Evolutionary conservation across 257 asterid species (phyloP), one percentile per base, ranked within the genome.

Genomic region (Thymus quinquecostatus): DNA sequence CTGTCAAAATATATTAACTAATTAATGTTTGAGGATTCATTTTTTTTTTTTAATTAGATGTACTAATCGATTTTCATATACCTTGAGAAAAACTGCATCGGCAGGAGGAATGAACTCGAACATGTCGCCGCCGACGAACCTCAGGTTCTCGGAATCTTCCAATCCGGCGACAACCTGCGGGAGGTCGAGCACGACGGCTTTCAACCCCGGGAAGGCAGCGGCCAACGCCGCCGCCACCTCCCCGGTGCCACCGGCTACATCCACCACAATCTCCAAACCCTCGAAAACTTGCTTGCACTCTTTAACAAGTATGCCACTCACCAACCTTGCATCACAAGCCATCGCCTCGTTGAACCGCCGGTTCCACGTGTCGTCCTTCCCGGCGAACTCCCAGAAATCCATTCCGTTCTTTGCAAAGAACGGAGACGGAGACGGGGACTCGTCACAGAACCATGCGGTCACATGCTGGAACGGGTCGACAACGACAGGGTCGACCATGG

Each of bases 71-170:
- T 12, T 13, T 50, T 50, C 29, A 11, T 13, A n/a, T 38, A 62
- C 68, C 68, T 63, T 21, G 9, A 63, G 68, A 11, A 63, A 28
- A 8, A 40, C 29, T 8, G 67, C 67, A 62, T 62, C 51, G 9
- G 53, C 51, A 40, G 32, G 38, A 64, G 69, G 58, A 64, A 64
- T 64, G 12, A n/a, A 64, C 29, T 64, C 12, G 8, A 64, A 64
- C 78, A 74, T 74, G 58, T 74, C 47, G 3, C 78, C 78, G 4
- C 38, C 27, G 3, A 65, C 50, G 27, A 44, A 74, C 13, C 38
- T 38, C 40, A 60, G 9, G n/a, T 75, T 75, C 12, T 75, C 33
- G 9, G 50, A 49, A 8, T 50, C 70, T 60, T 68, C 66, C 55
- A 68, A 36, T 13, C 74, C 79, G n/a, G 60, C 78, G 1, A 73